Conservation (phyloP, 2,329 filamentous ascomycete genomes). For the Trichoderma polysporum region DNA sequence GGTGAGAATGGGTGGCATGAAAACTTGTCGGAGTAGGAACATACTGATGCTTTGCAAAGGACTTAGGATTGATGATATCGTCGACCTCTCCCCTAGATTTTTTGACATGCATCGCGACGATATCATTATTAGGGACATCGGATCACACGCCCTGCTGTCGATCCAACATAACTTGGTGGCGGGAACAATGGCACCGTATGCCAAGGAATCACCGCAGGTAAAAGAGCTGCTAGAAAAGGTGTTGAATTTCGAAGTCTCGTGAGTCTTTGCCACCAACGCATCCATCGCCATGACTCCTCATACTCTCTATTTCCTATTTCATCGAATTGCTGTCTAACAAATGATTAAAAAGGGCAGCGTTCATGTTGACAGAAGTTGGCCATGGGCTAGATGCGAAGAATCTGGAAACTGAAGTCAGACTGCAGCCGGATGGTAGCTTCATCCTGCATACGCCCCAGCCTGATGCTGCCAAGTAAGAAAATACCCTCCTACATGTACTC, state of each 20-base stretch:
- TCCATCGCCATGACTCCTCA: too few species aligned
- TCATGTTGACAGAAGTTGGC: slow-evolving; percentile 41
- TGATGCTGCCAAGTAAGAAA: slow-evolving; percentile 32
- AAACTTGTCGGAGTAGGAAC: too few species aligned
- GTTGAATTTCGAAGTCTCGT: too few species aligned
- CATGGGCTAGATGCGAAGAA: slow-evolving; percentile 42
- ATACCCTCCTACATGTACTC: too few species aligned
- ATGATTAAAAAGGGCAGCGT: slow-evolving; percentile 34
- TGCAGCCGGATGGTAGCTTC: slow-evolving; percentile 35
- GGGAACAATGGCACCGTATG: slow-evolving; percentile 27
- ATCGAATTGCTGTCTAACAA: too few species aligned
- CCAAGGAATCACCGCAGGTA: background rate
- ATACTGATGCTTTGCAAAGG: too few species aligned
- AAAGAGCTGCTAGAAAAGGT: too few species aligned
- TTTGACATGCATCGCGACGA: slow-evolving; percentile 29
- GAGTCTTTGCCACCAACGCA: too few species aligned
- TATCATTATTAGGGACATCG: slow-evolving; percentile 25
- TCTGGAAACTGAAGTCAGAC: slow-evolving; percentile 39
- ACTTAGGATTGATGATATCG: slow-evolving; percentile 25
- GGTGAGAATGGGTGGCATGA: too few species aligned
- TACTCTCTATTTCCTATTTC: too few species aligned
- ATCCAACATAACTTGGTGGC: slow-evolving; percentile 37
- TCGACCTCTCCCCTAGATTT: slow-evolving; percentile 27
- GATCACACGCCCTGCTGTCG: slow-evolving; percentile 25
- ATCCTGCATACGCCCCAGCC: slow-evolving; percentile 34